These are phyloP conservation scores for Sisymbrium irio DNA, from an alignment of 345 rosid genomes.

Conservation along the genomic window DNA sequence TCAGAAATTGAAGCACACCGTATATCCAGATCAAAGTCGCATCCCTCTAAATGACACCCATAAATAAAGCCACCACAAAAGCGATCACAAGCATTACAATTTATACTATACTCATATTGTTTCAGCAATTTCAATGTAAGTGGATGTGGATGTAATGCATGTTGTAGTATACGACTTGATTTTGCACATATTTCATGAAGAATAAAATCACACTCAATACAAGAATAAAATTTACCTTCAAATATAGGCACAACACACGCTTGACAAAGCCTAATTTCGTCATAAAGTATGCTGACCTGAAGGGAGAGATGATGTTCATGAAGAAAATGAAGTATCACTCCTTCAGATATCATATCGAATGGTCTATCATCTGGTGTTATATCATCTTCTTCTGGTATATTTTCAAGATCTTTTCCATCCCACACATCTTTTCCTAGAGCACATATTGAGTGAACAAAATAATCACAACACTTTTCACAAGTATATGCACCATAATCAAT, in stretches of 20 bases:
- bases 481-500: neutral
- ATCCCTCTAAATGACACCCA: neutral
- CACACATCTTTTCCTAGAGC: too few species aligned
- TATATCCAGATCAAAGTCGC: neutral
- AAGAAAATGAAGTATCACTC: too few species aligned
- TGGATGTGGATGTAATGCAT: neutral
- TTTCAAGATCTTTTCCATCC: too few species aligned
- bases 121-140: neutral
- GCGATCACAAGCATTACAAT: neutral
- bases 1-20: neutral
- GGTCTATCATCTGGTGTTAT: neutral
- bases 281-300: neutral
- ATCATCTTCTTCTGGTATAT: too few species aligned
- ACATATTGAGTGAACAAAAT: neutral
- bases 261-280: neutral
- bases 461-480: neutral
- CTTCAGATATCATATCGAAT: too few species aligned
- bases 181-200: neutral
- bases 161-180: neutral
- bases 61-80: neutral
- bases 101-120: neutral
- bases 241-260: neutral
- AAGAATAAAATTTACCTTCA: neutral
- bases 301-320: too few species aligned
- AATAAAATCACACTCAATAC: neutral